Evolutionary conservation across 202 grass and related monocot species (phyloP).

Genomic region (Carex sylvatica): DNA sequence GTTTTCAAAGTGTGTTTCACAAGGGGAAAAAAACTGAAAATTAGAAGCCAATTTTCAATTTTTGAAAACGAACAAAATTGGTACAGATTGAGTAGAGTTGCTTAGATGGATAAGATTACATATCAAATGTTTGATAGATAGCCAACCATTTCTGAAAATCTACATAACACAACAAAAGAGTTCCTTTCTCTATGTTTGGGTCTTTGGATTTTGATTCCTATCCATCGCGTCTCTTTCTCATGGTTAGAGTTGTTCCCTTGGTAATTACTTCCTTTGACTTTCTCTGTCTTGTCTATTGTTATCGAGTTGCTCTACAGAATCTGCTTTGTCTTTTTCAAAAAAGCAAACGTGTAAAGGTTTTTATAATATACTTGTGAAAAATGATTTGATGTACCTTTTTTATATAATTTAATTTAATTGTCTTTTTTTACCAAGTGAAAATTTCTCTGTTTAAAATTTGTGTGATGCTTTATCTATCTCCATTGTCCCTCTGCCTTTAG

Average conservation of each 20-base stretch:
- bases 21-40: neutral
- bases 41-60: neutral
- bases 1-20: neutral
- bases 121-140: neutral
- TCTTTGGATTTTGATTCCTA: conserved; percentile 2
- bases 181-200: neutral
- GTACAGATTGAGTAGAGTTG: neutral
- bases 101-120: conserved; percentile 4
- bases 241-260: conserved; percentile 19
- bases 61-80: neutral
- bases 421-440: neutral
- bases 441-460: neutral
- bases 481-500: too few species aligned
- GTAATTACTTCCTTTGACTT: neutral
- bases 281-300: conserved; percentile 1
- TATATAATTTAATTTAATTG: too few species aligned
- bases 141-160: conserved; percentile 21
- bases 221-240: neutral
- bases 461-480: neutral
- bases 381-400: neutral
- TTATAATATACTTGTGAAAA: neutral
- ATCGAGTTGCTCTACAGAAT: neutral
- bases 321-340: neutral
- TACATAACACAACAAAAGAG: conserved; percentile 4
- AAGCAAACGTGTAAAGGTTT: neutral